These are phyloP conservation scores for Henckelia pumila DNA, from an alignment of 257 asterid genomes.

Conservation along the genomic window DNA sequence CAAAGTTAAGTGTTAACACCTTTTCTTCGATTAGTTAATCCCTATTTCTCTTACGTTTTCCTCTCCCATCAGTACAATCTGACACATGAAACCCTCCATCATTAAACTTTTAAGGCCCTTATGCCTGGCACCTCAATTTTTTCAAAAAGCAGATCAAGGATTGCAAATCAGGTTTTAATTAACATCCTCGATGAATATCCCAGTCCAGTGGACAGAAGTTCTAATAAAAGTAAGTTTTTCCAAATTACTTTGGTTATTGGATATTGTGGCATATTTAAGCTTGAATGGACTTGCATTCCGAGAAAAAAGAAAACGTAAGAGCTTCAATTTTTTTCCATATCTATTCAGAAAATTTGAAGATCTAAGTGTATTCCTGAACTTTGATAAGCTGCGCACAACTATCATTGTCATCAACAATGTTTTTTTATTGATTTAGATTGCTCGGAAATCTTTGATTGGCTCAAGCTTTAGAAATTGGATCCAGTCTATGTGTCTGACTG, in stretches of 20 bases:
- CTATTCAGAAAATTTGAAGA: conserved; percentile 8
- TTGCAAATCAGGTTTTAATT: conserved; percentile 2
- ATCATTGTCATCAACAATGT: background rate
- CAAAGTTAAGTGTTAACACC: background rate
- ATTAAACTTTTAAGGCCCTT: background rate
- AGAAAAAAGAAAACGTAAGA: background rate
- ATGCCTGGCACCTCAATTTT: background rate
- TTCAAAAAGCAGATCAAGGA: background rate
- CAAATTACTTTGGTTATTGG: background rate
- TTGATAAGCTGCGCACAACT: background rate
- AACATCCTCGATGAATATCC: background rate
- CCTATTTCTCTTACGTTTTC: background rate
- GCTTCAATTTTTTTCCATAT: too few species aligned
- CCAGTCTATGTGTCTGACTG: background rate
- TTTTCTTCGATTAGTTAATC: background rate
- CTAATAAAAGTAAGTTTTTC: background rate
- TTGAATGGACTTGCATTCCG: background rate
- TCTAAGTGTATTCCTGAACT: background rate
- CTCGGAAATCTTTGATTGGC: background rate
- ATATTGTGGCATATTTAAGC: background rate
- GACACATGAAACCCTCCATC: background rate
- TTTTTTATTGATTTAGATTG: background rate
- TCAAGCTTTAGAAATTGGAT: background rate
- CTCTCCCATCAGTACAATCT: background rate
- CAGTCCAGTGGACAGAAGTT: background rate